Conservation (phyloP, 2,329 filamentous ascomycete genomes). For the Laburnicola sp. region DNA sequence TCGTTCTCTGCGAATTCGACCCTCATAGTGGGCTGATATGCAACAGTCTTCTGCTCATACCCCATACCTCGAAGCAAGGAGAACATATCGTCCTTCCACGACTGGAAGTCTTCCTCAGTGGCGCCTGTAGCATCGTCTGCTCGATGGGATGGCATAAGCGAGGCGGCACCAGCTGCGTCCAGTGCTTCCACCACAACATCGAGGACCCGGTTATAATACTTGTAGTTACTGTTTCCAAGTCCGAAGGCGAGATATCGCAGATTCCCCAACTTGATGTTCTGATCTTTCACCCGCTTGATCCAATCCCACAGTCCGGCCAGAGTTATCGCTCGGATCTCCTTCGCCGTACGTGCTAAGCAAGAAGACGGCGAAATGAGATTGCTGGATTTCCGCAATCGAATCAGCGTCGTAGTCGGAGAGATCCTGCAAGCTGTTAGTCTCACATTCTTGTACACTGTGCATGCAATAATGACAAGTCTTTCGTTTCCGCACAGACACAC, state of each 20-base stretch:
- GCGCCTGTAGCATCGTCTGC: conserved; percentile 49
- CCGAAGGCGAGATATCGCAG: conserved; percentile 50
- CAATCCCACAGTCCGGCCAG: conserved; percentile 40
- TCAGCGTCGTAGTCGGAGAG: conserved; percentile 54
- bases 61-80: conserved; percentile 37
- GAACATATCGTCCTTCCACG: conserved; percentile 48
- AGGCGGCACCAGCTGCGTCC: conserved; percentile 38
- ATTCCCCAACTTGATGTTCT: conserved; percentile 23
- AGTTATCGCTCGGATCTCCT: conserved; percentile 47
- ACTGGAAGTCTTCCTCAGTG: conserved; percentile 50
- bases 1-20: conserved; percentile 19
- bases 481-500: too few species aligned
- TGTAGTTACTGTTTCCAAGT: conserved; percentile 54
- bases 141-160: conserved; percentile 38
- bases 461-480: too few species aligned
- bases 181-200: conserved; percentile 41
- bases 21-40: conserved; percentile 39
- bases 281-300: conserved; percentile 34
- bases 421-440: conserved; percentile 30
- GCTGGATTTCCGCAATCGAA: conserved; percentile 38
- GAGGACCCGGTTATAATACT: conserved; percentile 51
- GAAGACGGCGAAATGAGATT: conserved; percentile 39
- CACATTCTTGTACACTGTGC: not conserved
- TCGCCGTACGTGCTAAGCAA: conserved; percentile 46
- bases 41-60: conserved; percentile 37